Evolutionary conservation across 306 rosid species (phyloP), one percentile per base, ranked within the genome.

Genomic region (Carpinus fangiana): DNA sequence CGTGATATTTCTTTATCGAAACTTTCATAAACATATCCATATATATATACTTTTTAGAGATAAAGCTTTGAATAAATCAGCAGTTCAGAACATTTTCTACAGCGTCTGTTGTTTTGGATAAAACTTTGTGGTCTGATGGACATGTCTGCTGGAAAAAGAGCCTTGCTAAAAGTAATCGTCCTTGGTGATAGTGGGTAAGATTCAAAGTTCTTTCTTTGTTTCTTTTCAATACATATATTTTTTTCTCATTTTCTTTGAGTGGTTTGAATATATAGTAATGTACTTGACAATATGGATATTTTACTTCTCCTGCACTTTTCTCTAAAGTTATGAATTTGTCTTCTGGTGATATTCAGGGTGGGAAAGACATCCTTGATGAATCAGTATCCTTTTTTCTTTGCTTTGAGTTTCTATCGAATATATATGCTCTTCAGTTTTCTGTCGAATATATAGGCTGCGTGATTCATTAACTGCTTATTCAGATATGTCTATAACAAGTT

Each of bases 131-230:
- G 54, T 70, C 73, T 64, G 43, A 91, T 91, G 98, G 92, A 93
- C 13, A 43, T 14, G 81, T 81, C 97, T 54, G 79, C 73, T 36
- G 80, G 80, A 71, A 86, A 78, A 76, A 86, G 97, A 85, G 89
- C 88, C 31, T 84, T 93, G 84, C 95, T 92, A 26, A 92, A 94
- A 88, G 92, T 92, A 77, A 92, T 94, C 70, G 88, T 92, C 83
- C 97, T 94, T 67, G 98, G 98, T 36, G 97, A 94, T 76, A 86
- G 97, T 73, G 98, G 98, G 98, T 94, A 88, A 50, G 88, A 9
- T n/a, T 4, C 74, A 2, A 8, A 54, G 17, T 50, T 52, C 64
- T 54, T 12, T 11, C 28, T 50, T 26, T 13, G 18, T 48, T 18
- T 55, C 3, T 61, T 12, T 67, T 70, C 36, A 2, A 56, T 17